Evolutionary conservation across 805 yeast species (phyloP).

Genomic region (Zygosaccharomyces pseudorouxii): DNA sequence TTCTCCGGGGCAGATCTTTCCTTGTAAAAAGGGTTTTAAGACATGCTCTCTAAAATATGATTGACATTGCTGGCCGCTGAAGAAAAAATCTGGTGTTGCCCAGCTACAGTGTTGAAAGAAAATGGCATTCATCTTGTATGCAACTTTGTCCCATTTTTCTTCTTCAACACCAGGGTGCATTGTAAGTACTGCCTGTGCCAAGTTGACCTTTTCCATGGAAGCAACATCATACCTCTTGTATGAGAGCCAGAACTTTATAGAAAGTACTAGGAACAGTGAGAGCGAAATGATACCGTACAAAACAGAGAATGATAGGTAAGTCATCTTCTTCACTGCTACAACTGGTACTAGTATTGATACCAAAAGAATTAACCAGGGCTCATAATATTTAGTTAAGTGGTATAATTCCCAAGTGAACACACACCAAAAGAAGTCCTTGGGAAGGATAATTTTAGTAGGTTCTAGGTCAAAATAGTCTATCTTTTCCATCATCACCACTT

Average conservation of each 20-base stretch:
- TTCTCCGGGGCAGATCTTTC: background rate
- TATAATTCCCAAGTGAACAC: background rate
- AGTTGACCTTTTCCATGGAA: background rate
- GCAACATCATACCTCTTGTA: background rate
- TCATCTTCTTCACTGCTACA: background rate
- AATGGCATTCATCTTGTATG: background rate
- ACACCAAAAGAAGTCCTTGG: background rate
- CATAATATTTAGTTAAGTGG: background rate
- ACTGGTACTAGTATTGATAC: background rate
- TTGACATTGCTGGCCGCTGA: constrained; percentile 1
- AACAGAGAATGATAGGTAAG: background rate
- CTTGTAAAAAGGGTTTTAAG: background rate
- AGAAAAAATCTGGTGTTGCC: constrained; percentile 6
- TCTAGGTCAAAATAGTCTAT: background rate
- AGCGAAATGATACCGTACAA: background rate
- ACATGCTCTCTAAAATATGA: constrained; percentile 1
- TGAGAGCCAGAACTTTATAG: background rate
- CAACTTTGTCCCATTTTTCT: constrained; percentile 4
- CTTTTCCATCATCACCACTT: background rate
- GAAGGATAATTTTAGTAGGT: background rate
- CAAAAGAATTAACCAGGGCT: background rate
- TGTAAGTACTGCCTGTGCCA: background rate
- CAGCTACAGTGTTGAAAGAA: constrained; percentile 1
- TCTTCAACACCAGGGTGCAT: constrained; percentile 7
- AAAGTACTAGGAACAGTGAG: background rate